phyloP scores from a whole-genome alignment of 768 basidiomycete genomes.

The Lactarius indigo region DNA sequence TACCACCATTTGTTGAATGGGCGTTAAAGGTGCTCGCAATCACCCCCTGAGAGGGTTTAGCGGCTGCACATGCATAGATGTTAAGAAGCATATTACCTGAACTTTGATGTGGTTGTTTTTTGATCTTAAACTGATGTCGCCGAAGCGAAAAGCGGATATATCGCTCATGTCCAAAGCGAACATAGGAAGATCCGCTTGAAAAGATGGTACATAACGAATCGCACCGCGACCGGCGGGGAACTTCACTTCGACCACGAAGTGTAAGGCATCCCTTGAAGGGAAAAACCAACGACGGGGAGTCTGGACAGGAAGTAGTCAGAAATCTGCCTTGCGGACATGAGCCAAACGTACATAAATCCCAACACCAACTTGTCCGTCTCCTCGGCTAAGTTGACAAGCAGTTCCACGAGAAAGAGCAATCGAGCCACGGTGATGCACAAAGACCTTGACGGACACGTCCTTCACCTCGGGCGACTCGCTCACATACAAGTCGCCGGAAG shows the following conservation, averaged over 20 bases:
- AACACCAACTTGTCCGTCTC: constrained; percentile 33
- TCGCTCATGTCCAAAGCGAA: constrained; percentile 5
- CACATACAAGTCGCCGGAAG: constrained; percentile 23
- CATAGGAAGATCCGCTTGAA: constrained; percentile 12
- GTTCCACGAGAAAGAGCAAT: constrained; percentile 30
- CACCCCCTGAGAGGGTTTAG: constrained; percentile 31
- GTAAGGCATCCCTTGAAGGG: constrained; percentile 24
- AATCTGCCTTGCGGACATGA: not conserved
- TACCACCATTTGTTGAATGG: constrained; percentile 34
- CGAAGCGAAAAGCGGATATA: constrained; percentile 8
- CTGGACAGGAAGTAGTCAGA: constrained; percentile 12
- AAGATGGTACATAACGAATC: constrained; percentile 6
- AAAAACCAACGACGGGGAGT: constrained; percentile 16
- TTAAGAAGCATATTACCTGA: constrained; percentile 26
- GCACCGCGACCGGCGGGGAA: not conserved
- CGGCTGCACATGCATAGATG: not conserved
- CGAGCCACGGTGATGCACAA: constrained; percentile 30
- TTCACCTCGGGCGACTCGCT: constrained; percentile 14
- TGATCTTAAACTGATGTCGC: not conserved
- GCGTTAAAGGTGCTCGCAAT: constrained; percentile 28
- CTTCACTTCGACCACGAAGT: constrained; percentile 28
- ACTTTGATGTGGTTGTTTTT: constrained; percentile 31
- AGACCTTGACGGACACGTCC: constrained; percentile 33
- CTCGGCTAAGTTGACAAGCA: constrained; percentile 33
- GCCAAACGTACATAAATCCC: constrained; percentile 37